Evolutionary conservation across 2,329 filamentous ascomycete species (phyloP).

Genomic region (Diplodia corticola): DNA sequence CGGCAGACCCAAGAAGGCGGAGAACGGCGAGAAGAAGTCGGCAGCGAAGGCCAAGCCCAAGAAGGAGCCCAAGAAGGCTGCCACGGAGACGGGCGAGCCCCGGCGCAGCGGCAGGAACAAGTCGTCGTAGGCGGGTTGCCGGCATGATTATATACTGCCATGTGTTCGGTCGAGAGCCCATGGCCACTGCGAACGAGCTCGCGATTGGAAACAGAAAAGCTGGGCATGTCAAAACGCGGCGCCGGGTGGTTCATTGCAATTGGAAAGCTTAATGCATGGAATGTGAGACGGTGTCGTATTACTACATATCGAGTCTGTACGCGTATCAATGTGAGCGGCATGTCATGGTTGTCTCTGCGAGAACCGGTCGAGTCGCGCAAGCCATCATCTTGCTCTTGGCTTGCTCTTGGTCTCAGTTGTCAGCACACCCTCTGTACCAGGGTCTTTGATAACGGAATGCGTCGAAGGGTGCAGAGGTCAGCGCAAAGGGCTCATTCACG

Average conservation of each 20-base stretch:
- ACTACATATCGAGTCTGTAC: conserved; percentile 7
- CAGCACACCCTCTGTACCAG: background rate
- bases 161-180: background rate
- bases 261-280: conserved; percentile 11
- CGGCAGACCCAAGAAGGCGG: conserved; percentile 38
- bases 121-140: background rate
- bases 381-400: background rate
- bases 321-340: background rate
- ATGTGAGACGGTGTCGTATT: conserved; percentile 20
- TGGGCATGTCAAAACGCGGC: conserved; percentile 17
- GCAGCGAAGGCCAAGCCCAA: conserved; percentile 39
- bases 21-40: conserved; percentile 30
- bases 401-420: background rate
- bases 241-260: conserved; percentile 18
- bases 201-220: conserved; percentile 14
- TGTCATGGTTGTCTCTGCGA: background rate
- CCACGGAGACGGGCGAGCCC: conserved; percentile 51
- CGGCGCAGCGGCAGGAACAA: conserved; percentile 48
- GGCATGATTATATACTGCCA: background rate
- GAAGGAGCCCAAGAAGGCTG: conserved; percentile 51
- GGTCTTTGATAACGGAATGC: background rate
- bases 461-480: conserved; percentile 14
- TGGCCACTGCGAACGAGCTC: conserved; percentile 3
- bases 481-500: conserved; percentile 32
- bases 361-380: background rate